Evolutionary conservation across 1,284 basidiomycete species (phyloP).

Genomic region (Mycena sp.): DNA sequence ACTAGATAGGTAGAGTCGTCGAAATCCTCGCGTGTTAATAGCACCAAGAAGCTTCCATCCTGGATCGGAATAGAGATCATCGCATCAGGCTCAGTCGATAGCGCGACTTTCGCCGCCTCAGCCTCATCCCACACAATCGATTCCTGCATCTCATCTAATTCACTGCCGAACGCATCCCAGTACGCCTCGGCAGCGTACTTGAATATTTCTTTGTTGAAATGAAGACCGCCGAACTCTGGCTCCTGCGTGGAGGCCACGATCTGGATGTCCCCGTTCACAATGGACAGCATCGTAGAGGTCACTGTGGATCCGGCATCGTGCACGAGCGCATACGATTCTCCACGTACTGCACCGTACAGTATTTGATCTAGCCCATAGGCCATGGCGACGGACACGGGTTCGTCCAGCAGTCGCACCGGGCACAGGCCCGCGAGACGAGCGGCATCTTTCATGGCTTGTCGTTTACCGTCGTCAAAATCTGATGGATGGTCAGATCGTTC

Average conservation of each 20-base stretch:
- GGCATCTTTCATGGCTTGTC: neutral
- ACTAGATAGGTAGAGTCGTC: neutral
- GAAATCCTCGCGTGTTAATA: neutral
- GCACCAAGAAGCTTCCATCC: neutral
- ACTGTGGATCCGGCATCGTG: neutral
- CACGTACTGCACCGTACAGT: rapidly evolving
- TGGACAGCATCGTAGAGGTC: neutral
- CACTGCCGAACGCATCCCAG: neutral
- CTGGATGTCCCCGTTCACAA: neutral
- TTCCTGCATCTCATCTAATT: neutral
- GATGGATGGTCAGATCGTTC: neutral
- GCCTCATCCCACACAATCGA: neutral
- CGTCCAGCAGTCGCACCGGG: neutral
- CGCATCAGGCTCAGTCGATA: neutral
- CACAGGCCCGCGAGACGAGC: neutral
- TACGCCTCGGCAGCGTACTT: neutral
- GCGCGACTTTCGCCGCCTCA: neutral
- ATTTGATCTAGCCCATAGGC: slow-evolving; percentile 2
- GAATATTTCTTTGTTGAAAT: neutral
- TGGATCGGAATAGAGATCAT: neutral
- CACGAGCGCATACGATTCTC: neutral
- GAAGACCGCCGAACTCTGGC: neutral
- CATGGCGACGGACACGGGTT: neutral
- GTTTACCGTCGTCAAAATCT: neutral
- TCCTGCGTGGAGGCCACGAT: neutral